Conservation (phyloP, 208 protist species). For the Acanthamoeba castellanii region DNA sequence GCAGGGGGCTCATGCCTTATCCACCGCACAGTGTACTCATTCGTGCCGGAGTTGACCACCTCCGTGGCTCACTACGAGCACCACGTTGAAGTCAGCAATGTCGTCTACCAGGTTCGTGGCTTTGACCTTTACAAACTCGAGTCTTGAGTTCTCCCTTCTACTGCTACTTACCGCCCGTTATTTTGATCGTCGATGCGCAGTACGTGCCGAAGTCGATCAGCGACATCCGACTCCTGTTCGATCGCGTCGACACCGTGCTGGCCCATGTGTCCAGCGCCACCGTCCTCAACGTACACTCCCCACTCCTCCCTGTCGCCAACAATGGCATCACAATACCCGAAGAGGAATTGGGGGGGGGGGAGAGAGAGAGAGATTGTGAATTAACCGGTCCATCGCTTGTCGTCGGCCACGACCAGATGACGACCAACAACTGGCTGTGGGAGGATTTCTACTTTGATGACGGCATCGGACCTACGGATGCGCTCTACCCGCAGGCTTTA, state of each 20-base stretch:
- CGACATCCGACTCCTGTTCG: neutral
- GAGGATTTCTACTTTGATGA: neutral
- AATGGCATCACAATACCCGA: neutral
- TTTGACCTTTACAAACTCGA: too few species aligned
- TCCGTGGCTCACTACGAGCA: neutral
- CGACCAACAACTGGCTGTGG: neutral
- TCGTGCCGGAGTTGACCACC: neutral
- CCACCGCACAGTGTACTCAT: neutral
- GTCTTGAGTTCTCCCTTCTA: neutral
- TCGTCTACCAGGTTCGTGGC: neutral
- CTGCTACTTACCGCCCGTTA: neutral
- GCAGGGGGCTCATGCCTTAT: neutral
- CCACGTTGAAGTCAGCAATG: constrained; percentile 11
- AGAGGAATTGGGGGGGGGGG: too few species aligned
- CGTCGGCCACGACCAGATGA: neutral
- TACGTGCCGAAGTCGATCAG: neutral
- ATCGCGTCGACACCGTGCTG: neutral
- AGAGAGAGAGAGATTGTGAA: too few species aligned
- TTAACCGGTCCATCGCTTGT: neutral
- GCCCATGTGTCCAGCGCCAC: neutral
- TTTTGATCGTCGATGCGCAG: neutral
- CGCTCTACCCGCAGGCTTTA: neutral
- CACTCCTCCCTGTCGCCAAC: neutral
- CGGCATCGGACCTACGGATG: constrained; percentile 16
- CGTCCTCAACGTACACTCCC: neutral